Conservation (phyloP, 352 stramenopile genomes). For the Phytophthora sojae region DNA sequence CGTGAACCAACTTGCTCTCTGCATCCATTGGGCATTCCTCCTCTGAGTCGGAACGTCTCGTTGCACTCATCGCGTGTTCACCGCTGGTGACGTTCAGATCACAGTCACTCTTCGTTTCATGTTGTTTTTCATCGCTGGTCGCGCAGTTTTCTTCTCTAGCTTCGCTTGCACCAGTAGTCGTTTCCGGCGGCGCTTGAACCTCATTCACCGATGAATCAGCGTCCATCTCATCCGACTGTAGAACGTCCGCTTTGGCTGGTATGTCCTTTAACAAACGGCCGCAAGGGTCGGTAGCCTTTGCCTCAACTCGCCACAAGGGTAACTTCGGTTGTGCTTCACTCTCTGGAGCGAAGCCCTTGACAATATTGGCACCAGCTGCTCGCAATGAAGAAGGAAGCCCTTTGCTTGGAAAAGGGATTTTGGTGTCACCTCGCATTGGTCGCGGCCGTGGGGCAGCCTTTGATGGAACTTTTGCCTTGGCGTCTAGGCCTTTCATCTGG, state of each 20-base stretch:
- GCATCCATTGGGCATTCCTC: slow-evolving; percentile 34
- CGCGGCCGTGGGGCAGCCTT: slow-evolving; percentile 23
- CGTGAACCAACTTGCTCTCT: slow-evolving; percentile 38
- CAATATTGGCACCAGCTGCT: slow-evolving; percentile 23
- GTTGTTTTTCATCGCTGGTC: not conserved
- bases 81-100: not conserved
- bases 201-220: not conserved
- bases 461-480: not conserved
- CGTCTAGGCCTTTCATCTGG: not conserved
- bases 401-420: slow-evolving; percentile 42
- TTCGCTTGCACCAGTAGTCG: not conserved
- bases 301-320: slow-evolving; percentile 2
- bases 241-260: not conserved
- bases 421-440: slow-evolving; percentile 35
- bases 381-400: slow-evolving; percentile 8
- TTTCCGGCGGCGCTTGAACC: not conserved
- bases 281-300: not conserved
- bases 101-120: not conserved
- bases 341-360: slow-evolving; percentile 6
- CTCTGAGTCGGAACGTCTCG: not conserved
- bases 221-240: not conserved
- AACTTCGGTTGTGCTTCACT: not conserved
- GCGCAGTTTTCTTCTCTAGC: not conserved
- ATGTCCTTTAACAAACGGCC: not conserved
- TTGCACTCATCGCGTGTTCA: not conserved